Base-by-base conservation (phyloP, 208 protist species). In the Tritrichomonas musculus region DNA sequence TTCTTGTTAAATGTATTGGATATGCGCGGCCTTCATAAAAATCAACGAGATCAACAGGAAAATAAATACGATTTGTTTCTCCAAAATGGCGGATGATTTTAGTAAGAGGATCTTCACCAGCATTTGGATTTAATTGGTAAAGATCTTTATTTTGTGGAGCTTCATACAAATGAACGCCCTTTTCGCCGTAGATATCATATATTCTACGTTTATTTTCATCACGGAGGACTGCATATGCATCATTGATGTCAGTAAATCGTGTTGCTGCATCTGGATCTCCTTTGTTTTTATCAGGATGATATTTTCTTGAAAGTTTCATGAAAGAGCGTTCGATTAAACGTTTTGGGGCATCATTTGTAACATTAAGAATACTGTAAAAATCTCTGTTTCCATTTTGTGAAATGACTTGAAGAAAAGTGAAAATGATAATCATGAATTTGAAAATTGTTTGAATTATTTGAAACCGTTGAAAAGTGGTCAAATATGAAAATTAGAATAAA, bases 251-350 rank as follows among this genome's bases (percentile, higher is more conserved):
- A 25, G 4, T 84, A 20, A 39, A 84, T 84, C 25, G 17, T 0
- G 17, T 25, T 3, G 25, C 25, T 84, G 36, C 36, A 53, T 84
- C 17, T 84, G 27, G 9, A 20, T 44, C 39, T 49, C 44, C 44
- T 84, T 84, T 84, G 36, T 84, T 84, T 84, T 84, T 84, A 84
- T 84, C 73, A 25, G 73, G 73, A 44, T 84, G 73, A 53, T 84
- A 84, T 84, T 84, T 84, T 44, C n/a, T 11, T 25, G 73, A 84
- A 39, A 84, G 36, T 84, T 0, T 30, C n/a, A 17, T 49, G 53
- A 53, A 84, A 9, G 73, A 84, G n/a, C n/a, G 3, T 1, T 84
- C 27, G 11, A 84, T 84, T 53, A 53, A 36, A 2, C 20, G 20
- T 1, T 30, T 3, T 2, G 44, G 25, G 8, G 17, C 4, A 53